A percentile compares a stretch with the other conserved stretches of the same genome.
phyloP scores from a whole-genome alignment of 2,329 filamentous ascomycete species.

The Xylariales sp. region DNA sequence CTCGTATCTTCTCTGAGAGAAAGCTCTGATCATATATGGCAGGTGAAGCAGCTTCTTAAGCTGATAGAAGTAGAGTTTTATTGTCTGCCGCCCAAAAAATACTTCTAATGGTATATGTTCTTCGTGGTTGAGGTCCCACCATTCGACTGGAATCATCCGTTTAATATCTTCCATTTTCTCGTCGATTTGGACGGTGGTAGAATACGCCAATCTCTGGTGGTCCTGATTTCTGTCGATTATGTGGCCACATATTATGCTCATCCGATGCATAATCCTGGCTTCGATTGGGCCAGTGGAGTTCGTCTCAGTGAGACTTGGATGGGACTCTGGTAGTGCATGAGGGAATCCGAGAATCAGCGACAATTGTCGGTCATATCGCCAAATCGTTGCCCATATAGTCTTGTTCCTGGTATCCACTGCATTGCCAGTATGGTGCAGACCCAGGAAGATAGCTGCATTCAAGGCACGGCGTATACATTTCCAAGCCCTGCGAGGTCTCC shows the following conservation, averaged over 20 bases:
- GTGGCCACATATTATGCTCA: background rate
- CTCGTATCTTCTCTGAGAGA: background rate
- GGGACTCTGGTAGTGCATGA: background rate
- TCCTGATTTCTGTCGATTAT: conserved; percentile 1
- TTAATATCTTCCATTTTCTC: background rate
- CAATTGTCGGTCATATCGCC: conserved; percentile 1
- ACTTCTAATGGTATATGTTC: background rate
- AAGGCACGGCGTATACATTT: background rate
- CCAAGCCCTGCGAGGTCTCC: conserved; percentile 2
- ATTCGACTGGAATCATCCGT: background rate
- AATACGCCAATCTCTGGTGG: background rate
- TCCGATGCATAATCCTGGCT: conserved; percentile 1
- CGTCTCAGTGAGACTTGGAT: background rate
- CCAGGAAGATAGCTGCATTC: background rate
- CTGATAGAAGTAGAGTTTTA: conserved; percentile 2
- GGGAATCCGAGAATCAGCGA: conserved; percentile 3
- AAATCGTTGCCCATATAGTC: background rate
- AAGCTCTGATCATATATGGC: conserved; percentile 3
- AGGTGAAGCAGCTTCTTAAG: conserved; percentile 2
- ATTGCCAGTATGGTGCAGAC: background rate
- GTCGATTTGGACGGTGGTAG: background rate
- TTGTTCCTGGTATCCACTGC: background rate
- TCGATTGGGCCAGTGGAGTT: background rate
- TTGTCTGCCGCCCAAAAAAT: background rate
- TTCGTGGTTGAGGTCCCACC: background rate